Evolutionary conservation across 2,329 filamentous ascomycete genomes (phyloP), one percentile per base, ranked within the genome.

Genomic region (Emmonsiellopsis sp.): DNA sequence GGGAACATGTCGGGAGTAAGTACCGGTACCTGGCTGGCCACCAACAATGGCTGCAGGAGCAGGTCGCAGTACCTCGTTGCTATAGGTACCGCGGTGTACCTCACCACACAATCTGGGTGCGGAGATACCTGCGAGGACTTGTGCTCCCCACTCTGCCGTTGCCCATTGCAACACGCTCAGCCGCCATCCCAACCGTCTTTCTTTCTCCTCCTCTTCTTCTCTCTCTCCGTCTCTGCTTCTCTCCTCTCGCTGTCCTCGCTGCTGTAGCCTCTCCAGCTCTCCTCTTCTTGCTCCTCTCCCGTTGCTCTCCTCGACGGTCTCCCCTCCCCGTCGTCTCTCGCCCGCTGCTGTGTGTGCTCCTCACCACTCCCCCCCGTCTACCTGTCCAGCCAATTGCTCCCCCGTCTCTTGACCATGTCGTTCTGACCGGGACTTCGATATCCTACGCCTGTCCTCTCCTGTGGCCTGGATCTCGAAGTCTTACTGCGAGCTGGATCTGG

Each of bases 281-380:
- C 47, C 55, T 56, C 54, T 50, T 55, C 51, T 38, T 49, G 58
- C 54, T 53, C 44, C 53, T 45, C 35, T 43, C 50, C 51, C 47
- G 50, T 55, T 52, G 52, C 38, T 49, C 35, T 56, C 57, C 54
- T 57, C 60, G 60, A 61, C 56, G 50, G 57, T 59, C 57, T 57
- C 55, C 58, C 60, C 57, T 15, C 61, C 58, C 57, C 53, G 53
- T 57, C 59, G 54, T 51, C 40, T 42, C 38, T 40, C 32, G 50
- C 44, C 54, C n/a, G 35, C 49, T 47, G 47, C 53, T 54, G 40
- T 45, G 32, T 38, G 48, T 54, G 42, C 41, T 31, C 43, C 35
- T 37, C 13, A 16, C 20, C 42, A 31, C 34, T 30, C 30, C 13
- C 31, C 13, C 42, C 49, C 51, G 30, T 49, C 42, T 54, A 26